Evolutionary conservation across 148 eudicot species (phyloP).

Genomic region (Chenopodium quinoa): DNA sequence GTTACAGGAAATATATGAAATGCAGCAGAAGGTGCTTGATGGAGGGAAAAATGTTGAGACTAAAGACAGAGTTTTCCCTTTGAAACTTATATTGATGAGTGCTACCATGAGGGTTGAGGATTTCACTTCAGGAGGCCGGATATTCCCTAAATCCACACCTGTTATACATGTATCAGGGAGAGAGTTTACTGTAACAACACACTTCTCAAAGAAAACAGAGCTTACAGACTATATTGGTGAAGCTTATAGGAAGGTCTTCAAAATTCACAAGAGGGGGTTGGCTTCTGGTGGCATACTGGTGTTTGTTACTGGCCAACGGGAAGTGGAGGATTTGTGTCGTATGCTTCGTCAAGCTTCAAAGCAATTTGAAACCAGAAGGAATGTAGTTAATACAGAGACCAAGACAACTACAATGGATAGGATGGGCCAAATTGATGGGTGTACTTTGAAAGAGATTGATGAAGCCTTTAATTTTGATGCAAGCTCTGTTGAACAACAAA

Average conservation of each 20-base stretch:
- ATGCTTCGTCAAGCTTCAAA: constrained; percentile 71
- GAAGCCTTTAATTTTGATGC: constrained; percentile 66
- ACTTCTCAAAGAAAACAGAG: constrained; percentile 77
- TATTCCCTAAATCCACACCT: constrained; percentile 65
- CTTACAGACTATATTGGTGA: constrained; percentile 77
- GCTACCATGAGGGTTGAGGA: constrained; percentile 90
- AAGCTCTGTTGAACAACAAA: constrained; percentile 39
- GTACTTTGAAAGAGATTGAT: constrained; percentile 57
- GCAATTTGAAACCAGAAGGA: constrained; percentile 35
- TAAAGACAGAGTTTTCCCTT: constrained; percentile 44
- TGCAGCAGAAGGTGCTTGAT: constrained; percentile 39
- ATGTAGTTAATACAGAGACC: constrained; percentile 23
- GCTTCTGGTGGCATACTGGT: constrained; percentile 96
- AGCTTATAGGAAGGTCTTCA: constrained; percentile 76
- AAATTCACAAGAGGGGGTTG: constrained; percentile 75
- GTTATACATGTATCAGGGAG: constrained; percentile 63
- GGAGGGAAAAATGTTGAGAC: constrained; percentile 45
- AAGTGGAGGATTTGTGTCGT: constrained; percentile 75
- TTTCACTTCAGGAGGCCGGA: constrained; percentile 57
- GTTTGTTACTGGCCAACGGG: constrained; percentile 89
- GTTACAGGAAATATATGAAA: constrained; percentile 46
- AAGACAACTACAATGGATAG: constrained; percentile 27
- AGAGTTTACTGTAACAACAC: constrained; percentile 64
- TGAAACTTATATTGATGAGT: constrained; percentile 92
- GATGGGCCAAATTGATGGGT: constrained; percentile 40